These are phyloP conservation scores for Alternaria infectoria DNA, from an alignment of 2,329 filamentous ascomycete species.

Conservation along the genomic window DNA sequence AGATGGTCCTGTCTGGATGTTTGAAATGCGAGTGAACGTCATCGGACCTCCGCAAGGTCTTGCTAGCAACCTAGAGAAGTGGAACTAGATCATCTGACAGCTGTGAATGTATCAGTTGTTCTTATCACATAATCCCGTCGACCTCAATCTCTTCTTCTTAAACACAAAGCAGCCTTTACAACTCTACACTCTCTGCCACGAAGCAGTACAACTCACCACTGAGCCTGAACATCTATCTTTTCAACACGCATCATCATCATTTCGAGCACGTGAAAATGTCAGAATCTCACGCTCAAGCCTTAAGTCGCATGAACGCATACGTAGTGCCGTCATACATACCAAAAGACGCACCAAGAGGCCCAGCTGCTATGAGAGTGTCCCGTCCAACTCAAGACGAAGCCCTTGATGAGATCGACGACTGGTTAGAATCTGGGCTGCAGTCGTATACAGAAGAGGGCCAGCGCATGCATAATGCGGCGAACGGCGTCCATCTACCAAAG, in stretches of 20 bases:
- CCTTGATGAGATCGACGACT: background rate
- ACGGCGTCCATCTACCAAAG: background rate
- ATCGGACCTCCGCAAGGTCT: background rate
- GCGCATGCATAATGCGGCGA: background rate
- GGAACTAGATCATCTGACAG: background rate
- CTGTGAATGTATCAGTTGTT: background rate
- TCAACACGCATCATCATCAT: background rate
- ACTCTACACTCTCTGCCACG: background rate
- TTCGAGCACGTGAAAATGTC: background rate
- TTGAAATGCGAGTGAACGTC: background rate
- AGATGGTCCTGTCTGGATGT: background rate
- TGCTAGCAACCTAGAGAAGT: background rate
- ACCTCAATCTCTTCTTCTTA: background rate
- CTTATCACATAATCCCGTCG: background rate
- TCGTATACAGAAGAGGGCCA: background rate
- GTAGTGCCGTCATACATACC: background rate
- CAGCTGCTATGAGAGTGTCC: background rate
- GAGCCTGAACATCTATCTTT: background rate
- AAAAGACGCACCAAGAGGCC: background rate
- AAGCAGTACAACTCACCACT: background rate
- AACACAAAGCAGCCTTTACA: background rate
- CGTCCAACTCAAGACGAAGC: background rate
- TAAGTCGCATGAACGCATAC: background rate
- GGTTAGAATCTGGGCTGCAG: background rate
- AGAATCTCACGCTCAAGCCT: too few relatives aligned